These are phyloP conservation scores for Phytophthora cryptogea DNA, from an alignment of 352 stramenopile species.

Conservation along the genomic window DNA sequence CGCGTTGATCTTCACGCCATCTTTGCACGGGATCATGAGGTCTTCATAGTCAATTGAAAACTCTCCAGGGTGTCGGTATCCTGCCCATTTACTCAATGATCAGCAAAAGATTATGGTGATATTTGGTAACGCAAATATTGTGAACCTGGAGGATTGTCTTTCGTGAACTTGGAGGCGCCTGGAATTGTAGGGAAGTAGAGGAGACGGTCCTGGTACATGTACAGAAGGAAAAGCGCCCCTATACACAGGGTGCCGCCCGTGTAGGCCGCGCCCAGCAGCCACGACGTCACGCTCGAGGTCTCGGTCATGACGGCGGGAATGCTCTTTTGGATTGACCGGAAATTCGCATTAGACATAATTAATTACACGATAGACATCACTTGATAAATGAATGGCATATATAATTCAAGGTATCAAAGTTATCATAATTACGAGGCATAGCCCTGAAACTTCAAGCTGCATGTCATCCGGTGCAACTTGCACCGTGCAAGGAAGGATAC, in stretches of 20 bases:
- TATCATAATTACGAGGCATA: not conserved
- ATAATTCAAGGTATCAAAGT: too few species aligned
- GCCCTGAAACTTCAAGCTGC: conserved; percentile 15
- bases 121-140: not conserved
- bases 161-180: conserved; percentile 77
- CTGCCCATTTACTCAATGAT: conserved; percentile 27
- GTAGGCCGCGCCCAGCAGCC: conserved; percentile 68
- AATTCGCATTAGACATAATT: not conserved
- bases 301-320: conserved; percentile 40
- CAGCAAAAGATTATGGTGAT: not conserved
- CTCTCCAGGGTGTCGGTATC: conserved; percentile 89
- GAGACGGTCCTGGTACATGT: conserved; percentile 82
- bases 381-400: not conserved
- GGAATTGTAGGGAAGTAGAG: conserved; percentile 86
- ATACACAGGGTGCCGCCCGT: conserved; percentile 62
- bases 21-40: conserved; percentile 81
- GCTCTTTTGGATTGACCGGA: not conserved
- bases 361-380: not conserved
- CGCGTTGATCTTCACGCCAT: conserved; percentile 89
- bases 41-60: conserved; percentile 91
- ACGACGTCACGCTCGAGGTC: conserved; percentile 50
- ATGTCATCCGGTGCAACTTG: too few species aligned
- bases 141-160: conserved; percentile 76
- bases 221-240: conserved; percentile 71
- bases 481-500: conserved; percentile 16